Evolutionary conservation across 2,329 filamentous ascomycete genomes (phyloP), one percentile per base, ranked within the genome.

Genomic region (Falciphora oryzae): DNA sequence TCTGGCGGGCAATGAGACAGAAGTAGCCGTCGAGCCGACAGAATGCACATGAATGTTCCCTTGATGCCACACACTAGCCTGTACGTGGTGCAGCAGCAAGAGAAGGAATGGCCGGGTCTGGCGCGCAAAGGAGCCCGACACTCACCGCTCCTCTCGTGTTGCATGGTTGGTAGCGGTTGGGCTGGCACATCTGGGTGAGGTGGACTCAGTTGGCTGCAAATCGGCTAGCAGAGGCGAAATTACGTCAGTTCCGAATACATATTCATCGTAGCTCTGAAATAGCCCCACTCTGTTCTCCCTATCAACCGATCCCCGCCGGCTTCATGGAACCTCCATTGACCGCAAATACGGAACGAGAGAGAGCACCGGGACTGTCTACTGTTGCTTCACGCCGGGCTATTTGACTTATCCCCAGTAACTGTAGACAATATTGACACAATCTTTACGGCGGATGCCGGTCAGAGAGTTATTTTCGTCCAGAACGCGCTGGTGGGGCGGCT

Each of bases 161-260:
- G 44, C n/a, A 53, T 53, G 44, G 44, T 53, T 53, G 44, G 44
- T 53, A 53, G 44, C 44, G 44, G 44, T 53, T 25, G 44, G 44
- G 44, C 44, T 53, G 44, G 44, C 44, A 53, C 4, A n/a, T 53
- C n/a, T 53, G 22, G 44, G 44, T 8, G 18, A 11, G 22, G 44
- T 53, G 44, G 44, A 11, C 44, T 53, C 44, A n/a, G n/a, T 53
- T 53, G 44, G 22, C 44, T 53, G 44, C 44, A 25, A 35, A 25
- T 14, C 22, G 22, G 44, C 22, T 53, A 53, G 44, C 44, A 53
- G 10, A n/a, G 44, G 18, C 44, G 44, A 53, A 53, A 53, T 53
- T 53, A 53, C 44, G 44, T 53, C 44, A 53, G 44, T 53, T n/a
- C 8, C 44, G 8, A 25, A 10, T 7, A 5, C 22, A 11, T 22